Conservation (phyloP, 164 flowering plant genomes). For the Magnolia changhungtana region DNA sequence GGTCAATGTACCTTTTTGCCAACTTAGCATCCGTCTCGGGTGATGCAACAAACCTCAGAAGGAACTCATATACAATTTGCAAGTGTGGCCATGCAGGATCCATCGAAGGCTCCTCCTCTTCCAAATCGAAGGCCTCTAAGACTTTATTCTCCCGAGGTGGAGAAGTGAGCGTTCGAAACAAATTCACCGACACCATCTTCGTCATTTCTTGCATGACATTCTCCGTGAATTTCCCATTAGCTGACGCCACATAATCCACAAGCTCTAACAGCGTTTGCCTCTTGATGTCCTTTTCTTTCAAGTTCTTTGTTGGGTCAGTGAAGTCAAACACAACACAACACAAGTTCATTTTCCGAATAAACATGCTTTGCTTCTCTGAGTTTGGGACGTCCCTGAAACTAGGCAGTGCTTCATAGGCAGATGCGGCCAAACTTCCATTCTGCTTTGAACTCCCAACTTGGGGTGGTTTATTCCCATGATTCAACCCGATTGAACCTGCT, state of each 20-base stretch:
- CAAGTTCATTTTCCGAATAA: constrained; percentile 55
- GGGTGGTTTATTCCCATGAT: constrained; percentile 18
- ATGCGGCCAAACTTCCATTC: constrained; percentile 9
- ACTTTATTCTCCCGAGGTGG: constrained; percentile 57
- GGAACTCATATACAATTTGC: constrained; percentile 71
- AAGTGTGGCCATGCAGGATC: constrained; percentile 90
- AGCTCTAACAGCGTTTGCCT: constrained; percentile 72
- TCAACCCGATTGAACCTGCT: constrained; percentile 13
- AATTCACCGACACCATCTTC: constrained; percentile 61
- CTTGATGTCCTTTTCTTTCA: constrained; percentile 76
- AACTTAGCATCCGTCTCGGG: constrained; percentile 70
- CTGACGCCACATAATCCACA: constrained; percentile 69
- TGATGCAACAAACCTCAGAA: constrained; percentile 67
- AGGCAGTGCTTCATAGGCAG: constrained; percentile 63
- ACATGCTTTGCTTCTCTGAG: constrained; percentile 64
- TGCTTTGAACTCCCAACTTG: constrained; percentile 18
- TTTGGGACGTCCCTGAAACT: constrained; percentile 62
- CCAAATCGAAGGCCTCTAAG: constrained; percentile 53
- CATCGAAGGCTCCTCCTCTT: constrained; percentile 80
- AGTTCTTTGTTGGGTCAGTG: constrained; percentile 63
- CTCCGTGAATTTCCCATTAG: constrained; percentile 59
- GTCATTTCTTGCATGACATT: constrained; percentile 50
- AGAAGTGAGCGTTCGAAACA: constrained; percentile 55
- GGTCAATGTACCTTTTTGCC: constrained; percentile 75
- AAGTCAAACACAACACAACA: constrained; percentile 72